phyloP scores from a whole-genome alignment of 23 red algal genomes.

The Rhodosorus marinus region DNA sequence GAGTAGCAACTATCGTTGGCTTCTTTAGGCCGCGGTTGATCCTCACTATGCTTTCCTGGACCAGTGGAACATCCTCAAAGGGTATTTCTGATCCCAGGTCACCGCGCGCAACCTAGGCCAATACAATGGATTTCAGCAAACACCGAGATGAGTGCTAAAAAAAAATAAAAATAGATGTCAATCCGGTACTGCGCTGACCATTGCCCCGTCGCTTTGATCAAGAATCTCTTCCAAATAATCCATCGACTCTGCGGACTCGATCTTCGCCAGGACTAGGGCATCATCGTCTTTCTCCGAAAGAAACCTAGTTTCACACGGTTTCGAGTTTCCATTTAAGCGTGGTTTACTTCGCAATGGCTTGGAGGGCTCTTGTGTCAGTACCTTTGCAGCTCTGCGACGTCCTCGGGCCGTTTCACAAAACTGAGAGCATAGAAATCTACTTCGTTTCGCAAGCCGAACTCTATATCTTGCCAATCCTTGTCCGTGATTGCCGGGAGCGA shows the following conservation, averaged over 20 bases:
- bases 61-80: slow-evolving; percentile 84
- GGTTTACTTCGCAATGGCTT: no score
- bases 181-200: no score
- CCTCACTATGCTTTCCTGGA: slow-evolving; percentile 89
- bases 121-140: neutral
- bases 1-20: slow-evolving; percentile 96
- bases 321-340: no score
- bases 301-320: no score
- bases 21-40: slow-evolving; percentile 77
- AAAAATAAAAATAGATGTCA: slow-evolving; percentile 1
- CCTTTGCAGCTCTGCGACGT: slow-evolving; percentile 44
- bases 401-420: slow-evolving; percentile 98
- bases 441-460: slow-evolving; percentile 65
- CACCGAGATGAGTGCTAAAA: neutral
- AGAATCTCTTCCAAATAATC: slow-evolving; percentile 62
- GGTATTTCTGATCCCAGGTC: slow-evolving; percentile 96
- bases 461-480: slow-evolving; percentile 99
- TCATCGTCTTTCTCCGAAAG: slow-evolving; percentile 13
- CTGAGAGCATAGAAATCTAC: slow-evolving; percentile 96
- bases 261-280: slow-evolving; percentile 91
- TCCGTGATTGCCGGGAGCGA: slow-evolving; percentile 89
- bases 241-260: slow-evolving; percentile 85
- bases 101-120: slow-evolving; percentile 93
- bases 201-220: slow-evolving; percentile 80
- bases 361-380: no score